phyloP scores from a whole-genome alignment of 1,139 yeast species.

The Candida albicans region DNA sequence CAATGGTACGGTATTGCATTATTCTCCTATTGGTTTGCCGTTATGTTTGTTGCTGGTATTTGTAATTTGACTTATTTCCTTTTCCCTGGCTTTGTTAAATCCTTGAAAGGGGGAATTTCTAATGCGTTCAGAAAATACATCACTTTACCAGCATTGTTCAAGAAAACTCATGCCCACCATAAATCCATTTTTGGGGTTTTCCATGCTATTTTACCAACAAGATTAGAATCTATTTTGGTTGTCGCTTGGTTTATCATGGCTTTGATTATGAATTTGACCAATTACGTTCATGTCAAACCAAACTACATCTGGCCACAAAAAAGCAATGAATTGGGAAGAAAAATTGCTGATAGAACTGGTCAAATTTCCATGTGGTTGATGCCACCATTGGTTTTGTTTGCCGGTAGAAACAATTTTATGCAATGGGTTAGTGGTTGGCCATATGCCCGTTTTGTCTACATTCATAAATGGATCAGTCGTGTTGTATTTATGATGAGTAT shows the following conservation, averaged over 20 bases:
- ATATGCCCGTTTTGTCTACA: constrained; percentile 56
- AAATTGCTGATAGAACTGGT: constrained; percentile 63
- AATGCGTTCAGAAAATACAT: constrained; percentile 44
- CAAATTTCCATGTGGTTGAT: constrained; percentile 45
- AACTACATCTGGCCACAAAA: constrained; percentile 32
- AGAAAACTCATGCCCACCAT: constrained; percentile 42
- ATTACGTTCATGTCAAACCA: constrained; percentile 39
- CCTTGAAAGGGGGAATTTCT: constrained; percentile 30
- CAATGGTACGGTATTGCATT: constrained; percentile 51
- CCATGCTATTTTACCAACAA: constrained; percentile 55
- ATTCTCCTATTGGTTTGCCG: constrained; percentile 47
- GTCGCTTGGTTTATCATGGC: constrained; percentile 50
- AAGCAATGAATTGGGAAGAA: constrained; percentile 48
- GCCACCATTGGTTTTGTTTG: constrained; percentile 56
- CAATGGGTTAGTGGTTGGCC: constrained; percentile 68
- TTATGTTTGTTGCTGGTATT: constrained; percentile 43
- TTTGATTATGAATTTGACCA: constrained; percentile 43
- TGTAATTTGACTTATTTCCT: constrained; percentile 36
- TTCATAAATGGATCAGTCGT: constrained; percentile 70
- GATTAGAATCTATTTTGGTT: constrained; percentile 57
- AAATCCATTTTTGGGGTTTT: constrained; percentile 28
- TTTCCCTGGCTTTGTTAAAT: constrained; percentile 34
- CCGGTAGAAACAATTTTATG: constrained; percentile 68
- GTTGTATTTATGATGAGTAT: constrained; percentile 39
- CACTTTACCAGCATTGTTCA: constrained; percentile 49